phyloP scores from a whole-genome alignment of 2,329 filamentous ascomycete species.

The Colletotrichum shisoi region DNA sequence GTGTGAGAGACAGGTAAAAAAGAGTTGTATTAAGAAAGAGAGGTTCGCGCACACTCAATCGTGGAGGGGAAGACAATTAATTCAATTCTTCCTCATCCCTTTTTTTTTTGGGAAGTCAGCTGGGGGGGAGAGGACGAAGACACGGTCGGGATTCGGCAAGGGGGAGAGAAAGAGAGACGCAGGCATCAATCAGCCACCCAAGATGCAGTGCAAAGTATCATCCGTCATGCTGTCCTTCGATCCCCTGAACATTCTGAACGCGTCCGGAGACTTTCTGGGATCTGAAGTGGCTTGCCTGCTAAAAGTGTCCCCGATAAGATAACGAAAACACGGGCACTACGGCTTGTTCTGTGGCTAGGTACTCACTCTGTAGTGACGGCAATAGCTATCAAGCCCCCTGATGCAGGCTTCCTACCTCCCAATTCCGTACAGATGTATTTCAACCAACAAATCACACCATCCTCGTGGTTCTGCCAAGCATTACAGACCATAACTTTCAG shows the following conservation, averaged over 20 bases:
- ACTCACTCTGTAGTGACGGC: too few relatives aligned
- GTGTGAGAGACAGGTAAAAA: not conserved
- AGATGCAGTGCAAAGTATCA: slow-evolving; percentile 15
- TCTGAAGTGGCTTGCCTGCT: slow-evolving; percentile 19
- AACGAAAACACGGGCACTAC: not conserved
- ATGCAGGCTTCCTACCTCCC: not conserved
- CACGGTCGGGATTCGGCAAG: slow-evolving; percentile 16
- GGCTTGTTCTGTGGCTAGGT: slow-evolving; percentile 17
- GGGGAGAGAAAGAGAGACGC: not conserved
- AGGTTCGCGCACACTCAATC: not conserved
- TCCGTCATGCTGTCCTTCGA: slow-evolving; percentile 9
- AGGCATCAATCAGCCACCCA: slow-evolving; percentile 13
- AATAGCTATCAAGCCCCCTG: too few relatives aligned
- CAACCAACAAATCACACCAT: not conserved
- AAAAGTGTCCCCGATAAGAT: not conserved
- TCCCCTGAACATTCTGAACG: slow-evolving; percentile 20
- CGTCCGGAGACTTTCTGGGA: slow-evolving; percentile 10
- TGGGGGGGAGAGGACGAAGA: slow-evolving; percentile 22
- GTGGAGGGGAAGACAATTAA: slow-evolving; percentile 4
- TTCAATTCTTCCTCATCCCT: slow-evolving; percentile 17
- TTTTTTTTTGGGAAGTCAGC: slow-evolving; percentile 22
- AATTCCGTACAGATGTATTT: too few relatives aligned
- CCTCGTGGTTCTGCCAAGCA: not conserved
- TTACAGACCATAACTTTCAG: too few relatives aligned
- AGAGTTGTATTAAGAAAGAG: too few relatives aligned